These are phyloP conservation scores for Ammopiptanthus mongolicus DNA, from an alignment of 306 rosid genomes.

Conservation along the genomic window DNA sequence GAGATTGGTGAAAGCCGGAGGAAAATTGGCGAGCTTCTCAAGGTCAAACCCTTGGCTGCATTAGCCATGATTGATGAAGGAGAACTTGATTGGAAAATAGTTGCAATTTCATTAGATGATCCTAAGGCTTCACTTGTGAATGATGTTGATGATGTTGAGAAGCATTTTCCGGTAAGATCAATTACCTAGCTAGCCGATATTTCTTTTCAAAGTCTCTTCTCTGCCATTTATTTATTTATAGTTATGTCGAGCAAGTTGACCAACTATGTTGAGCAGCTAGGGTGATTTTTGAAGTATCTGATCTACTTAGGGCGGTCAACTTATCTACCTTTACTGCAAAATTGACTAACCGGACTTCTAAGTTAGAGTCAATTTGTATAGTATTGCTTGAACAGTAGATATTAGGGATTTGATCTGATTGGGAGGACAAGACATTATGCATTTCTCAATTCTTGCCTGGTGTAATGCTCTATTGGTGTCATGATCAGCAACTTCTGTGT, in stretches of 20 bases:
- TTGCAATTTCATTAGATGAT: conserved; percentile 92
- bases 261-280: background rate
- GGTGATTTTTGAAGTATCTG: background rate
- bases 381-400: background rate
- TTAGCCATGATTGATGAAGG: conserved; percentile 99
- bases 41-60: conserved; percentile 89
- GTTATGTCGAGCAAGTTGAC: background rate
- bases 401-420: background rate
- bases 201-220: background rate
- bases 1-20: conserved; percentile 73
- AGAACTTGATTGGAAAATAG: conserved; percentile 98
- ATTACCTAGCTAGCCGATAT: background rate
- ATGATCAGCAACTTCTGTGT: background rate
- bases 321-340: background rate
- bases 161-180: conserved; percentile 83
- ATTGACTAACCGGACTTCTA: background rate
- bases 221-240: background rate
- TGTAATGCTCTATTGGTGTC: background rate
- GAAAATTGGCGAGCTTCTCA: conserved; percentile 78
- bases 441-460: background rate
- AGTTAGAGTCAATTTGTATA: background rate
- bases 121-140: conserved; percentile 84
- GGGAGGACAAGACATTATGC: background rate
- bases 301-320: background rate
- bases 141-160: conserved; percentile 80